These are phyloP conservation scores for Trichoderma simmonsii DNA, from an alignment of 2,329 filamentous ascomycete genomes.

Conservation along the genomic window DNA sequence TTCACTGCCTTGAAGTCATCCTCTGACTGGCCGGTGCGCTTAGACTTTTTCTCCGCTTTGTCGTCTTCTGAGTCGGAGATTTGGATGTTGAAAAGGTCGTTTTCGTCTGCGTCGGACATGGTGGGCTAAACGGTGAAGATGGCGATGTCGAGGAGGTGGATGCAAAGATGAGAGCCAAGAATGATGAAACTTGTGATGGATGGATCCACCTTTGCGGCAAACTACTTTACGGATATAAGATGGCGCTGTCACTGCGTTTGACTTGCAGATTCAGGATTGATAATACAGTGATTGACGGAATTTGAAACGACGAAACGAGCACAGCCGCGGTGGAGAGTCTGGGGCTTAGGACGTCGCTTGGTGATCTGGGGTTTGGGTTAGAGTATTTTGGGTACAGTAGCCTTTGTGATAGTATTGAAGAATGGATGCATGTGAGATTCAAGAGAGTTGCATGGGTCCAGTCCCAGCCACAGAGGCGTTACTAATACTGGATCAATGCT, in stretches of 20 bases:
- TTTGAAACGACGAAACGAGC: not conserved
- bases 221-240: not conserved
- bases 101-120: slow-evolving; percentile 33
- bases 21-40: slow-evolving; percentile 46
- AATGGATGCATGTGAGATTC: not conserved
- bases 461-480: not conserved
- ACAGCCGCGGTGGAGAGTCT: slow-evolving; percentile 1
- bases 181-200: not conserved
- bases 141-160: not conserved
- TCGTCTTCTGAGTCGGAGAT: slow-evolving; percentile 34
- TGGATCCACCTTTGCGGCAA: not conserved
- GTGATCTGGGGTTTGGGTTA: not conserved
- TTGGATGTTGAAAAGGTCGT: slow-evolving; percentile 29
- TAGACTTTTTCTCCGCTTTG: slow-evolving; percentile 29
- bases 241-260: not conserved
- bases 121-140: not conserved
- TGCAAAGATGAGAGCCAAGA: not conserved
- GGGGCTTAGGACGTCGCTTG: not conserved
- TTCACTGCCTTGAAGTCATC: slow-evolving; percentile 48
- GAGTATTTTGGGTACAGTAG: not conserved
- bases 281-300: not conserved
- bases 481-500: not conserved
- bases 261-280: not conserved
- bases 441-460: not conserved
- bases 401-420: not conserved